A percentile compares a stretch with the other conserved stretches of the same genome.
Conservation (phyloP, 768 basidiomycete genomes). For the Megacollybia marginata region DNA sequence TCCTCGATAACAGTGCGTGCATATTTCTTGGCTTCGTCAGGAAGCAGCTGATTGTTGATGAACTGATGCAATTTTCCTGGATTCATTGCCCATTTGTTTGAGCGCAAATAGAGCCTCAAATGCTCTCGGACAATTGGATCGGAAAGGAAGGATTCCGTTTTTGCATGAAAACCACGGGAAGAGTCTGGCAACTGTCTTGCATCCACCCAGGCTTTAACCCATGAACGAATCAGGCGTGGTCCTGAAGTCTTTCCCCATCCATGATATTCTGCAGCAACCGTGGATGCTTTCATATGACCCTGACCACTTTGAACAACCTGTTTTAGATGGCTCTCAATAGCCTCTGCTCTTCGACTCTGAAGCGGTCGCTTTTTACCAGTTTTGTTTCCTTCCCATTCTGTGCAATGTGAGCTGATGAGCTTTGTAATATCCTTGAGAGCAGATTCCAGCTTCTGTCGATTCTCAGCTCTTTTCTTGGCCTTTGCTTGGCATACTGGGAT, state of each 20-base stretch:
- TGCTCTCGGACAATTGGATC: conserved; percentile 9
- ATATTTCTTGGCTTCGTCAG: conserved; percentile 11
- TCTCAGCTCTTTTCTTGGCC: not conserved
- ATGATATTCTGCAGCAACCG: conserved; percentile 13
- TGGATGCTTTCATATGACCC: conserved; percentile 12
- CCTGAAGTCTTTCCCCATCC: conserved; percentile 11
- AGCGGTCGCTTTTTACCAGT: conserved; percentile 6
- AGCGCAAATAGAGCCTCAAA: conserved; percentile 8
- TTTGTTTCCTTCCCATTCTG: not conserved
- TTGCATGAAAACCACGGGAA: conserved; percentile 7
- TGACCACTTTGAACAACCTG: conserved; percentile 11
- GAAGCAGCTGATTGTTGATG: conserved; percentile 9
- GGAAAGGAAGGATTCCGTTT: conserved; percentile 9
- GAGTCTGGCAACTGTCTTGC: conserved; percentile 9
- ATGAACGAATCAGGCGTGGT: conserved; percentile 4
- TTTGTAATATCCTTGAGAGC: not conserved
- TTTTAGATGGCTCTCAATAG: conserved; percentile 14
- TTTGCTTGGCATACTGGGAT: not conserved
- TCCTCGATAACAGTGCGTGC: conserved; percentile 8
- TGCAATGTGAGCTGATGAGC: not conserved
- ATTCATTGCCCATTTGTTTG: conserved; percentile 20
- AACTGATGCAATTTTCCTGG: conserved; percentile 15
- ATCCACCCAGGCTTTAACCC: conserved; percentile 8
- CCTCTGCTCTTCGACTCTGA: conserved; percentile 12
- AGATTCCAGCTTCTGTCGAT: not conserved